Evolutionary conservation across 2,329 filamentous ascomycete species (phyloP).

Genomic region (Fusarium cicatricum): DNA sequence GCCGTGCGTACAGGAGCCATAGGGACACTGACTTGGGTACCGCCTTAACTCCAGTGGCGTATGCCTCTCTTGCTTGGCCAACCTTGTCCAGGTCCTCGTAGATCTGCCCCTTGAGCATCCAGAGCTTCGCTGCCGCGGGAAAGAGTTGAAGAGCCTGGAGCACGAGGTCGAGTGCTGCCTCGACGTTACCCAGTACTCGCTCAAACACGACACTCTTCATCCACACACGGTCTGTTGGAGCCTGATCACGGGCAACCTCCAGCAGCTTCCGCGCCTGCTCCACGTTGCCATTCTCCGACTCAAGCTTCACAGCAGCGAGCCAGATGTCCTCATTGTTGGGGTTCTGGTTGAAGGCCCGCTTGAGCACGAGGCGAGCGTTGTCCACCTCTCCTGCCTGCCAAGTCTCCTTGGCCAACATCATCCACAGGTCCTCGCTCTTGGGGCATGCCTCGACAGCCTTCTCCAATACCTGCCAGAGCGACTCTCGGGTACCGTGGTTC

Average conservation of each 20-base stretch:
- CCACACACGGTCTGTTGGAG: slow-evolving; percentile 95
- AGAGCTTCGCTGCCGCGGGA: slow-evolving; percentile 85
- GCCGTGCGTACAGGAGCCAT: slow-evolving; percentile 86
- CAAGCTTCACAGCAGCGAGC: slow-evolving; percentile 94
- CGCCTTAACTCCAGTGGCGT: slow-evolving; percentile 85
- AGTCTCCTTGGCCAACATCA: slow-evolving; percentile 94
- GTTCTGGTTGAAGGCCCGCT: slow-evolving; percentile 91
- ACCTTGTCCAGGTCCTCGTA: slow-evolving; percentile 85
- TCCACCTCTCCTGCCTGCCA: slow-evolving; percentile 90
- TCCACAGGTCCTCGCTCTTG: slow-evolving; percentile 90
- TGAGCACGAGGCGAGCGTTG: slow-evolving; percentile 85
- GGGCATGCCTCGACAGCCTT: slow-evolving; percentile 95
- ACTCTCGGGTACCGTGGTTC: slow-evolving; percentile 84
- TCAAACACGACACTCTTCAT: slow-evolving; percentile 97
- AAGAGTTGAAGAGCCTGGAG: slow-evolving; percentile 88
- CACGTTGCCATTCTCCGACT: slow-evolving; percentile 86
- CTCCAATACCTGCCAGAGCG: slow-evolving; percentile 84
- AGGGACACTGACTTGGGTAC: slow-evolving; percentile 85
- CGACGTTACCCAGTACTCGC: slow-evolving; percentile 79
- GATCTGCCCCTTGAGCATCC: slow-evolving; percentile 99
- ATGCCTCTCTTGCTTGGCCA: slow-evolving; percentile 88
- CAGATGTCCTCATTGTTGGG: slow-evolving; percentile 98
- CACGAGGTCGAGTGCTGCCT: slow-evolving; percentile 85
- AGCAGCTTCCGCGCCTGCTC: slow-evolving; percentile 85
- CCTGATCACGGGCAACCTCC: slow-evolving; percentile 82